phyloP scores from a whole-genome alignment of 1,284 basidiomycete genomes.

The Papiliotrema terrestris region DNA sequence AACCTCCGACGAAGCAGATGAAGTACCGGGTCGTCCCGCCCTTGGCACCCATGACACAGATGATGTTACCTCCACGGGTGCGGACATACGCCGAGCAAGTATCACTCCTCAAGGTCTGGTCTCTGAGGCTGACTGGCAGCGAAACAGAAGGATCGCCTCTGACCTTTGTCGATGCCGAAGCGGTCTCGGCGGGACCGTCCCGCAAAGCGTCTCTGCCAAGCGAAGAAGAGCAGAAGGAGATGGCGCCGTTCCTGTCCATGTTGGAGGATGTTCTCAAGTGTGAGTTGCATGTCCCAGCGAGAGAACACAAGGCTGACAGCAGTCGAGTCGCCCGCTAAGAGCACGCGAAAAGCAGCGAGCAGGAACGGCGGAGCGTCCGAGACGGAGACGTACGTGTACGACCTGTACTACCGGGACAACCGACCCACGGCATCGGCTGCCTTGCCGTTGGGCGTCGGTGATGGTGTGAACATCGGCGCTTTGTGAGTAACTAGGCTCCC shows the following conservation, averaged over 20 bases:
- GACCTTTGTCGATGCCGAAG: conserved; percentile 45
- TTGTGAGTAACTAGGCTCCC: conserved; percentile 23
- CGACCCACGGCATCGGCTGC: conserved; percentile 14
- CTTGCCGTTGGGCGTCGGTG: conserved; percentile 25
- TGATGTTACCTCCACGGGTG: conserved; percentile 32
- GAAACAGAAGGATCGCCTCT: conserved; percentile 12
- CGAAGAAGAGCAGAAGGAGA: conserved; percentile 34
- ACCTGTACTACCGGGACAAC: conserved; percentile 48
- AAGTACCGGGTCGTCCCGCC: conserved; percentile 39
- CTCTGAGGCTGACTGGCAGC: background rate
- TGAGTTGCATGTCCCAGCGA: conserved; percentile 13
- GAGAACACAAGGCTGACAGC: background rate
- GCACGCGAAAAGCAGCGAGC: background rate
- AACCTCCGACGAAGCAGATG: conserved; percentile 2
- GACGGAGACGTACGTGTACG: conserved; percentile 48
- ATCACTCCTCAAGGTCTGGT: background rate
- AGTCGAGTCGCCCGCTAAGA: conserved; percentile 16
- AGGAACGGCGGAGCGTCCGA: background rate
- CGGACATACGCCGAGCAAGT: conserved; percentile 35
- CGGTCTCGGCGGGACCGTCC: conserved; percentile 20
- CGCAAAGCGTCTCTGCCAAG: background rate
- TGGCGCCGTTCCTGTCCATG: conserved; percentile 49
- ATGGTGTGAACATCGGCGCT: conserved; percentile 33
- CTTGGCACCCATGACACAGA: conserved; percentile 11
- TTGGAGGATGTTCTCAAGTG: conserved; percentile 44